phyloP scores from a whole-genome alignment of 2,329 filamentous ascomycete species.

The Trichoderma cornu-damae region DNA sequence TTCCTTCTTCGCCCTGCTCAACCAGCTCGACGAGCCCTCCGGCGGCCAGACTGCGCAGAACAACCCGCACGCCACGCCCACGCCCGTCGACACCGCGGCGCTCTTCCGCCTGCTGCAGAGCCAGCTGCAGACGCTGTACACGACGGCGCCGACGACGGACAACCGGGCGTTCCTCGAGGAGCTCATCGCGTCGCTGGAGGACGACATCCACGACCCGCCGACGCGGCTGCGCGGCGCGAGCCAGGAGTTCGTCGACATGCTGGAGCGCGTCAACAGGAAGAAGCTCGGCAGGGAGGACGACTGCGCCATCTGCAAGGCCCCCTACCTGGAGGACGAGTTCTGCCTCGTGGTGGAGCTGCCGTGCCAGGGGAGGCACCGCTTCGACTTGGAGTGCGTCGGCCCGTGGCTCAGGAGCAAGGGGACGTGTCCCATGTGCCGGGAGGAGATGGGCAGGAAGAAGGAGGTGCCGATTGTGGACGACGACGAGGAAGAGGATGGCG shows the following conservation, averaged over 20 bases:
- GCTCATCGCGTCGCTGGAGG: conserved; percentile 45
- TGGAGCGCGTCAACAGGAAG: conserved; percentile 54
- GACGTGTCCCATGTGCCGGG: conserved; percentile 58
- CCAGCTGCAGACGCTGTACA: conserved; percentile 50
- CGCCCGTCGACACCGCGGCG: conserved; percentile 53
- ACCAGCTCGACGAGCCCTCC: conserved; percentile 43
- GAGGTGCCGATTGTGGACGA: conserved; percentile 41
- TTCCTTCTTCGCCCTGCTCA: conserved; percentile 54
- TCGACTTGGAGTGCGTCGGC: conserved; percentile 63
- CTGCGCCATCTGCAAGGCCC: conserved; percentile 60
- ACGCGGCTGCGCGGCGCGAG: conserved; percentile 48
- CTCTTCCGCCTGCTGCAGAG: conserved; percentile 55
- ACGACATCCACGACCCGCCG: conserved; percentile 50
- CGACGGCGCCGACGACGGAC: conserved; percentile 43
- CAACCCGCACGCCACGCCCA: conserved; percentile 55
- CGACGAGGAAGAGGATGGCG: conserved; percentile 47
- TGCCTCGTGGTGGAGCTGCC: conserved; percentile 60
- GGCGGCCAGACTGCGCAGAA: conserved; percentile 36
- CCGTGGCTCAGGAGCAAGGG: conserved; percentile 62
- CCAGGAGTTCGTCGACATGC: conserved; percentile 54
- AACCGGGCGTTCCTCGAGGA: conserved; percentile 48
- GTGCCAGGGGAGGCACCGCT: conserved; percentile 53
- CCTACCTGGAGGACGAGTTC: conserved; percentile 57
- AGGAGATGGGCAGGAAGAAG: conserved; percentile 54
- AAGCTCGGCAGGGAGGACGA: conserved; percentile 45